phyloP scores from a whole-genome alignment of 768 basidiomycete genomes.

The Russula emetica region DNA sequence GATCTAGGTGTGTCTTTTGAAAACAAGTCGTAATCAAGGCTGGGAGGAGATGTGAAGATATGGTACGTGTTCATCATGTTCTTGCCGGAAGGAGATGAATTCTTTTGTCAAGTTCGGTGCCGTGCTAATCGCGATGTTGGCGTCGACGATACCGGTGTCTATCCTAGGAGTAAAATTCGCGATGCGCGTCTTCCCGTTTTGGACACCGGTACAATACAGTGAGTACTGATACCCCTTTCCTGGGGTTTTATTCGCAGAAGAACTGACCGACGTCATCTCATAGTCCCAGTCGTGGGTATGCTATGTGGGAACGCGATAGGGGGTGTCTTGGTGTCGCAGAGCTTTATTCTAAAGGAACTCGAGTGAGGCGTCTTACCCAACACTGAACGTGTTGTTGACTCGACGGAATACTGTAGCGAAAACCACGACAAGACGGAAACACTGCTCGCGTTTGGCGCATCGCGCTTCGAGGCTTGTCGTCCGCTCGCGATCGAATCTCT shows the following conservation, averaged over 20 bases:
- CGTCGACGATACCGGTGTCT: slow-evolving; percentile 73
- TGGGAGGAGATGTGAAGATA: slow-evolving; percentile 62
- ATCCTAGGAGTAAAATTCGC: slow-evolving; percentile 71
- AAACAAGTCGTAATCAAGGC: slow-evolving; percentile 70
- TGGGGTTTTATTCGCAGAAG: neutral
- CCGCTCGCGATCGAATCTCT: slow-evolving; percentile 77
- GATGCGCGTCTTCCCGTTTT: slow-evolving; percentile 77
- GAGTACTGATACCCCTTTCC: slow-evolving; percentile 9
- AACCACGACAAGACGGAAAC: slow-evolving; percentile 84
- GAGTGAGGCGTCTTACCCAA: slow-evolving; percentile 43
- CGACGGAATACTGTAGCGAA: slow-evolving; percentile 45
- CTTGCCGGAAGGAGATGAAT: neutral
- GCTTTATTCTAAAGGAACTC: slow-evolving; percentile 68
- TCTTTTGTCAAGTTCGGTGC: slow-evolving; percentile 49
- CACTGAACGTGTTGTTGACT: neutral
- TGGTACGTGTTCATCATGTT: slow-evolving; percentile 46
- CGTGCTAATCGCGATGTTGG: slow-evolving; percentile 63
- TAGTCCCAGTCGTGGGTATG: slow-evolving; percentile 85
- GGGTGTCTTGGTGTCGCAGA: slow-evolving; percentile 65
- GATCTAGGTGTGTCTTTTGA: neutral
- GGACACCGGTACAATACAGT: slow-evolving; percentile 63
- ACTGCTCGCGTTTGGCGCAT: slow-evolving; percentile 81
- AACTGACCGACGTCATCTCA: neutral
- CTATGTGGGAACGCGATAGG: slow-evolving; percentile 77
- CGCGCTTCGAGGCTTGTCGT: slow-evolving; percentile 76